Conservation (phyloP, 148 eudicot genomes). For the Rhododendron henanense region DNA sequence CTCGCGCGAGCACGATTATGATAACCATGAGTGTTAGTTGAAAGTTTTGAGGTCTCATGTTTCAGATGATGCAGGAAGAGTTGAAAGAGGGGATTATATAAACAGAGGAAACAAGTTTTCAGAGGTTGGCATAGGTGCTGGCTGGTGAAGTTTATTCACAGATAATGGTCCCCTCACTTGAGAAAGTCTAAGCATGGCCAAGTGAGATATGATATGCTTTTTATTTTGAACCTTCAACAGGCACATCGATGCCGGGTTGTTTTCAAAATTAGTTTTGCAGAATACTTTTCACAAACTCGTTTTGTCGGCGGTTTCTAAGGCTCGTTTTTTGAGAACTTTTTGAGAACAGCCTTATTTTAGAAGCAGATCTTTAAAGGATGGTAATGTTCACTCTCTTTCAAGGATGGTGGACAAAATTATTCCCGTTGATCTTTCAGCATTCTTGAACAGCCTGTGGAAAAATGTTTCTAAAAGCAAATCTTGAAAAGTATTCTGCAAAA, state of each 20-base stretch:
- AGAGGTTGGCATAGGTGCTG: not conserved
- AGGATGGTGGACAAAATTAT: too few relatives aligned
- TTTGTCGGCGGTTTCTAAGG: not conserved
- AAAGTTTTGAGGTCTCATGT: slow-evolving; percentile 13
- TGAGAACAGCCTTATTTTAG: not conserved
- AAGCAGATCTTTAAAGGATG: too few relatives aligned
- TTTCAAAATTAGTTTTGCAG: too few relatives aligned
- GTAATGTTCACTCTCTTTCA: too few relatives aligned
- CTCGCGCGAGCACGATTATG: not conserved
- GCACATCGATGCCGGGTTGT: too few relatives aligned
- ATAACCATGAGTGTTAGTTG: not conserved
- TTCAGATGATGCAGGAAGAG: not conserved
- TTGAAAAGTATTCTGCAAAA: not conserved
- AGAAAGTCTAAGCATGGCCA: not conserved
- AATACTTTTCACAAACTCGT: not conserved
- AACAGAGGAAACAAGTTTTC: not conserved
- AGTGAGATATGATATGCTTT: not conserved
- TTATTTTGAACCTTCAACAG: not conserved
- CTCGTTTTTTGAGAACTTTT: not conserved
- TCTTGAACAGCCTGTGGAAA: not conserved
- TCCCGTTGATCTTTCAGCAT: not conserved
- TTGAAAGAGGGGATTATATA: not conserved
- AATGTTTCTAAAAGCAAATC: too few relatives aligned
- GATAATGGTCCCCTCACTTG: not conserved
- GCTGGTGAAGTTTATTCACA: slow-evolving; percentile 1